Evolutionary conservation across 164 flowering plant genomes (phyloP).

Genomic region (Umbellularia californica): DNA sequence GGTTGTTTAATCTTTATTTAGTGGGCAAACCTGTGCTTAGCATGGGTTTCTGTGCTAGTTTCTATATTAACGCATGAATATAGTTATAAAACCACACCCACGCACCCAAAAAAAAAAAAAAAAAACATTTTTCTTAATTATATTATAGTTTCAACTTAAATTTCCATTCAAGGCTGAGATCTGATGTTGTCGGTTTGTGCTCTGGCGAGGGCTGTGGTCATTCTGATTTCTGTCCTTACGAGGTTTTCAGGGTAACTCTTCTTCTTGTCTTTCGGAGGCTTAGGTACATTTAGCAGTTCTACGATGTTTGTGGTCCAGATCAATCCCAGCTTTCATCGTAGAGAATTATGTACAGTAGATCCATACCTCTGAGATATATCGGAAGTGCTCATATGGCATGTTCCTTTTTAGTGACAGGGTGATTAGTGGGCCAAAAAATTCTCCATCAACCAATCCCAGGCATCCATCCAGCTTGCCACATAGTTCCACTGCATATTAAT

Average conservation of each 20-base stretch:
- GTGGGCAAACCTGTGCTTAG: no score
- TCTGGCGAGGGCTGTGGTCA: conserved; percentile 62
- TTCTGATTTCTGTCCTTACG: conserved; percentile 67
- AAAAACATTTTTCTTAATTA: neutral
- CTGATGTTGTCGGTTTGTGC: conserved; percentile 1
- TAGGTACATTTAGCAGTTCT: neutral
- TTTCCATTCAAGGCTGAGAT: neutral
- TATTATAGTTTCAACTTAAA: neutral
- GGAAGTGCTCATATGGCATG: neutral
- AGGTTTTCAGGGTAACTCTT: conserved; percentile 75
- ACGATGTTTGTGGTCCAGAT: neutral
- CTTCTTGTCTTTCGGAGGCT: neutral
- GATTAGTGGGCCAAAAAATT: neutral
- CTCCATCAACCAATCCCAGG: neutral
- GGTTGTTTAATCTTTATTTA: no score
- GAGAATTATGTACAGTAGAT: no score
- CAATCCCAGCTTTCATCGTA: no score
- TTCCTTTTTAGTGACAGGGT: neutral
- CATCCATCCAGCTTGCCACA: neutral
- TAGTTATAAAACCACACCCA: no score
- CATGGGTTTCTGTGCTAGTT: no score
- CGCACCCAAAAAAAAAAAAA: no score
- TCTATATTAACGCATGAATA: no score
- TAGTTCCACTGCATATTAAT: neutral
- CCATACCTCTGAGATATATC: no score